Base-by-base conservation (phyloP, 768 basidiomycete species). In the Hypsizygus marmoreus region DNA sequence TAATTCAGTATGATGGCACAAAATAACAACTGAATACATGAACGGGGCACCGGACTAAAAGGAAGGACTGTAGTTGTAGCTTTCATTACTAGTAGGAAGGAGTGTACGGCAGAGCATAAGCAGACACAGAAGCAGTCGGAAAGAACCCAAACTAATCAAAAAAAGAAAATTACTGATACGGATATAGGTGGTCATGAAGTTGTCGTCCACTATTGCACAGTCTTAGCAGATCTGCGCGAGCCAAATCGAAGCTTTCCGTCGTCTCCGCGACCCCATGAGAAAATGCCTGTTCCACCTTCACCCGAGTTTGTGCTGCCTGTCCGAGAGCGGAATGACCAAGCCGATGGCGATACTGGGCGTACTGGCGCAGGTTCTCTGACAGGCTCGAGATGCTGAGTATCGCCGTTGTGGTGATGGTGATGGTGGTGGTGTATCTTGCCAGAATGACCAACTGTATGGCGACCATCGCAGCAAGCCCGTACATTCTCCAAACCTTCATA, bases 401-500 rank as follows among this genome's bases (percentile, higher is more conserved):
- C 65, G 44, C 73, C 67, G 43, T 79, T 71, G 50, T 76, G 70
- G 43, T 78, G 72, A 37, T 82, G 80, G 28, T 83, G 80, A 20
- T 81, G 82, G 35, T 83, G 84, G 42, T 81, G 79, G 38, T 80
- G 75, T 30, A 70, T 68, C 12, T 76, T 74, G 23, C 73, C 76
- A 28, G 74, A 70, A 48, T 76, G 79, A 0, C 90, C 89, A 13
- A 94, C 89, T 1, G 90, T 92, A 65, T 94, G 91, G 40, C 81
- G 76, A 14, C 90, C 91, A 62, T 91, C 89, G 57, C 90, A 93
- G 62, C 91, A 93, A 1, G 88, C 93, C 17, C 95, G 80, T 16
- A 97, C 94, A 58, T 98, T 97, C 71, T 97, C 95, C 43, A 98
- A 65, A 0, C 93, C 94, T 58, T 97, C 95, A 61, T 81, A 98